Evolutionary conservation across 257 asterid genomes (phyloP), one percentile per base, ranked within the genome.

Genomic region (Ilex aquifolium): DNA sequence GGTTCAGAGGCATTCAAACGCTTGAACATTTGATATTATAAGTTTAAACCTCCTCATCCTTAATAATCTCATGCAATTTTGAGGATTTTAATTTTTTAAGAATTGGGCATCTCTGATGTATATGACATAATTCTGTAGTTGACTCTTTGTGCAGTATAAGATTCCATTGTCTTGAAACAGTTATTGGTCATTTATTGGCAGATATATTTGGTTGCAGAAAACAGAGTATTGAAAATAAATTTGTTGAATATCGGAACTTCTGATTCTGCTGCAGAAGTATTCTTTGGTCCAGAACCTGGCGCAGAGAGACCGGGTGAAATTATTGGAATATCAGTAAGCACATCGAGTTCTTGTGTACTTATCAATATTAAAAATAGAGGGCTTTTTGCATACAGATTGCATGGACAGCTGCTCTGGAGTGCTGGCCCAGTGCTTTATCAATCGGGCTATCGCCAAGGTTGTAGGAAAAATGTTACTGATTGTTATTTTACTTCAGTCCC

Each of bases 171-270:
- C 36, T 16, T 44, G 64, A 57, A 74, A 36, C 8, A 53, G 66
- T n/a, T 4, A n/a, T 30, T 52, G 52, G 32, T 61, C 66, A 57
- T 55, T 65, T 60, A 44, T 69, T 76, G 68, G 90, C 88, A 92
- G 99, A 85, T 92, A 64, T 89, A 82, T 75, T 71, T 89, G 79
- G 95, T 92, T 78, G 97, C 97, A 16, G 99, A 87, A 63, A 82
- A 87, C 59, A 78, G 79, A 68, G 88, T 90, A 15, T 78, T 93
- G 17, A 85, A 83, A 73, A 63, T 93, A 68, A 70, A 75, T 55
- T 84, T 91, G 63, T 69, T 62, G 11, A 82, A 66, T n/a, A 61
- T 73, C 21, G 81, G 74, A 59, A 72, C 78, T 42, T 56, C 82
- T 48, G 88, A 83, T 31, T 69, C 80, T 69, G 75, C 83, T 17